These are phyloP conservation scores for Leishmania guyanensis DNA, from an alignment of 208 protist species.

Conservation along the genomic window DNA sequence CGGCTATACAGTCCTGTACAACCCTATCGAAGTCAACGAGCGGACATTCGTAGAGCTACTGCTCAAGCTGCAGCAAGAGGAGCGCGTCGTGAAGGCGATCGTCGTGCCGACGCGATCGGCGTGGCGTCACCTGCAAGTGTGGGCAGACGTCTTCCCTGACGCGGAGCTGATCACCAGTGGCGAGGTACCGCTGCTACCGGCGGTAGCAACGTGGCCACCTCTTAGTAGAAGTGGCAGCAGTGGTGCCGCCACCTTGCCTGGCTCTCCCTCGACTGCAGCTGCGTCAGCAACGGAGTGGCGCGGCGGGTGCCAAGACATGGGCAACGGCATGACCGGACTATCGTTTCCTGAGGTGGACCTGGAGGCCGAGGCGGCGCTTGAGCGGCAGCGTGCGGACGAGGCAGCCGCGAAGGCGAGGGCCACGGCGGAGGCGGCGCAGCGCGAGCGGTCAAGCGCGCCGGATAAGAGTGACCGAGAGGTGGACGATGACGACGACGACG, in stretches of 20 bases:
- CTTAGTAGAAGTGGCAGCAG: background rate
- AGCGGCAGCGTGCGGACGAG: conserved; percentile 14
- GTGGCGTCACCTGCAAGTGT: conserved; percentile 67
- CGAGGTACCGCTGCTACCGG: conserved; percentile 24
- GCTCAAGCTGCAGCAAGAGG: conserved; percentile 58
- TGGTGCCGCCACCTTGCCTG: background rate
- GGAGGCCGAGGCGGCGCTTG: conserved; percentile 32
- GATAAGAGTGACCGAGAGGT: background rate
- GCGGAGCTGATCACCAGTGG: conserved; percentile 54
- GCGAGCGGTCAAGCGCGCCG: background rate
- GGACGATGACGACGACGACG: conserved; percentile 1
- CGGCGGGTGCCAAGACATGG: conserved; percentile 65
- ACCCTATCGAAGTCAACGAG: conserved; percentile 75
- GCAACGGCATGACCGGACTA: conserved; percentile 63
- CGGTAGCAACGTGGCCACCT: background rate
- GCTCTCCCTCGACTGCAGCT: background rate
- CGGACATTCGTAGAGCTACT: conserved; percentile 58
- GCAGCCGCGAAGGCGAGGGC: conserved; percentile 14
- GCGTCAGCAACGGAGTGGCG: conserved; percentile 7
- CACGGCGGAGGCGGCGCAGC: conserved; percentile 8
- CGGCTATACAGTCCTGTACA: conserved; percentile 84
- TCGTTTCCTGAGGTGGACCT: conserved; percentile 74
- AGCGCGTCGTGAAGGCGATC: conserved; percentile 72
- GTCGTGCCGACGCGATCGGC: conserved; percentile 74
- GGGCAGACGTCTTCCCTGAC: conserved; percentile 83